Evolutionary conservation across 345 rosid species (phyloP).

Genomic region (Linum tenue): DNA sequence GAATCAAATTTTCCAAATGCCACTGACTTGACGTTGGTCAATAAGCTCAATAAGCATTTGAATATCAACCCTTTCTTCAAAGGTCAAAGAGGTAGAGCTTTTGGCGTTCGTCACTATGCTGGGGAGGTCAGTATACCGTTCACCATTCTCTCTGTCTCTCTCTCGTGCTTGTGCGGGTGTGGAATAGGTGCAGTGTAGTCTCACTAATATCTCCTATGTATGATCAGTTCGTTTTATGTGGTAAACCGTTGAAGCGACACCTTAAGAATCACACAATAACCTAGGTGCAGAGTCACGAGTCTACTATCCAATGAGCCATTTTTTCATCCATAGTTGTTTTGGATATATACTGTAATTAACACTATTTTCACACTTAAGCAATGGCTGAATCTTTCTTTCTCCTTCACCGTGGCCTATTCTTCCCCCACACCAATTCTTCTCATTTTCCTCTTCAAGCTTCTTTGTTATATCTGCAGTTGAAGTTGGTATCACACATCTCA

Average conservation of each 20-base stretch:
- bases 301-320: not conserved
- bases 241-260: not conserved
- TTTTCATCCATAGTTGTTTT: not conserved
- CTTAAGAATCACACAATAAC: not conserved
- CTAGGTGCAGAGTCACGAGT: not conserved
- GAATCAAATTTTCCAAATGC: constrained; percentile 83
- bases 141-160: too few relatives aligned
- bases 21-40: constrained; percentile 81
- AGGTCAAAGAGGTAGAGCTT: constrained; percentile 83
- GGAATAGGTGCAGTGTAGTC: too few relatives aligned
- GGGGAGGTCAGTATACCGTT: constrained; percentile 61
- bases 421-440: not conserved
- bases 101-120: constrained; percentile 73
- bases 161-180: not conserved
- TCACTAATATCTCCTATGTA: too few relatives aligned
- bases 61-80: constrained; percentile 58
- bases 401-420: not conserved
- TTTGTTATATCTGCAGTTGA: not conserved
- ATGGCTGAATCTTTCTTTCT: not conserved
- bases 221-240: not conserved
- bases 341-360: not conserved
- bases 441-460: not conserved
- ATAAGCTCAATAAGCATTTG: constrained; percentile 83
- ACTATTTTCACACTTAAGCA: not conserved
- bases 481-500: not conserved